Base-by-base conservation (phyloP, 352 stramenopile genomes). In the Sclerospora graminicola region DNA sequence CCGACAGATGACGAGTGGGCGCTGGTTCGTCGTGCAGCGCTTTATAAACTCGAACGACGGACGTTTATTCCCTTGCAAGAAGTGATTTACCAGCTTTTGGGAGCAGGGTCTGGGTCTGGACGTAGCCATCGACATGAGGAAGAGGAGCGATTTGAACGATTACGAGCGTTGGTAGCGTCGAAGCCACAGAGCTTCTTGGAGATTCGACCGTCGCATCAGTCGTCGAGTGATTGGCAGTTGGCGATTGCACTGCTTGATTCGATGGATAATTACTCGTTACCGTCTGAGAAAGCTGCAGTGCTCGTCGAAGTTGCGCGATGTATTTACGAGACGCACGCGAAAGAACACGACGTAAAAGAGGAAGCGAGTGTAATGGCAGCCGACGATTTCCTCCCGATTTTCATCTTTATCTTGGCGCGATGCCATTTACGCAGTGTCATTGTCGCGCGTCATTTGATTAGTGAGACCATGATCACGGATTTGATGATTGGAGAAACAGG, bases 361-460 rank as follows among this genome's bases (percentile, higher is more conserved):
- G 20, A 44, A 38, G 37, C 39, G n/a, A 51, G 57, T 20, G 34
- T 33, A 1, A 82, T 89, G 65, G 63, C 77, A 8, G 77, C 77
- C 0, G 77, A 86, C 29, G 77, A 89, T 32, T 89, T 86, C 38
- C 48, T 89, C 9, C 77, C 77, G 8, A 89, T 89, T 45, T 85
- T 88, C 43, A 89, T 89, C 27, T 86, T 75, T 26, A 51, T 84
- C 6, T 37, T 89, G 32, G 60, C 69, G 18, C 69, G 63, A 1
- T 75, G 60, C 21, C 50, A 26, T n/a, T 41, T 86, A 36, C 73
- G 66, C 1, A 81, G 79, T 30, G 59, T 85, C 0, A 58, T 84
- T 15, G 51, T 85, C 9, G 57, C 73, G 18, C 62, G 71, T 4
- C 71, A 82, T 49, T 45, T 89, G 18, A 68, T 89, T 45, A 85